Evolutionary conservation across 148 eudicot species (phyloP).

Genomic region (Pharnaceum exiguum): DNA sequence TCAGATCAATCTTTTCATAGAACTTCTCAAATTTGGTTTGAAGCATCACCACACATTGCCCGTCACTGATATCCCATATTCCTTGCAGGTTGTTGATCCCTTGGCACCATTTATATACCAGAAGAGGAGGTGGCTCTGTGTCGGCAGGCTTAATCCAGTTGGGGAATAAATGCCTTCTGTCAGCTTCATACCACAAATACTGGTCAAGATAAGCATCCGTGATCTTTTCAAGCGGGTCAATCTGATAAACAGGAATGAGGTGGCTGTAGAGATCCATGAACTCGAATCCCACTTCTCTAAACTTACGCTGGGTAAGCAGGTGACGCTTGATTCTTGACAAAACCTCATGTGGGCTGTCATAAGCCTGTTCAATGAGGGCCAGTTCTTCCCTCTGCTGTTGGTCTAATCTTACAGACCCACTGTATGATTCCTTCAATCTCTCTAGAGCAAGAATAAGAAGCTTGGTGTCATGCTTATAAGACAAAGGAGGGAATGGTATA

Average conservation of each 20-base stretch:
- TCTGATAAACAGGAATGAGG: constrained; percentile 95
- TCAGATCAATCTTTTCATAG: constrained; percentile 97
- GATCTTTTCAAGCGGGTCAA: constrained; percentile 97
- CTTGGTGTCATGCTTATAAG: constrained; percentile 98
- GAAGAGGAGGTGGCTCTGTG: constrained; percentile 96
- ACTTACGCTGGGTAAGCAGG: constrained; percentile 95
- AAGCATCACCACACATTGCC: constrained; percentile 99
- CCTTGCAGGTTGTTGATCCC: constrained; percentile 93
- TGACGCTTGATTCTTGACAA: constrained; percentile 95
- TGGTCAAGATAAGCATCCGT: constrained; percentile 99
- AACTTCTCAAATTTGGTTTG: constrained; percentile 98
- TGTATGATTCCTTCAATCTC: constrained; percentile 94
- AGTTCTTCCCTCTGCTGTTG: constrained; percentile 95
- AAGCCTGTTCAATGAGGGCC: constrained; percentile 98
- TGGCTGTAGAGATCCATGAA: constrained; percentile 99
- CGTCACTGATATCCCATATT: constrained; percentile 94
- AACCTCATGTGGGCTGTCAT: constrained; percentile 98
- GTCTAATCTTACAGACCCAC: constrained; percentile 95
- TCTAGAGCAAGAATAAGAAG: constrained; percentile 98
- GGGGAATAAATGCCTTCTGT: constrained; percentile 92
- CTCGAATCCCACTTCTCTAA: constrained; percentile 98
- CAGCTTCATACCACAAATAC: constrained; percentile 99
- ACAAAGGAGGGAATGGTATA: constrained; percentile 95
- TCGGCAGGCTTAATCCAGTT: constrained; percentile 99
- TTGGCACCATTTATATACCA: constrained; percentile 99